Percentiles rank a stretch among this genome's conserved stretches.
These are phyloP conservation scores for Kingdonia uniflora DNA, from an alignment of 164 flowering plant genomes.

Conservation along the genomic window DNA sequence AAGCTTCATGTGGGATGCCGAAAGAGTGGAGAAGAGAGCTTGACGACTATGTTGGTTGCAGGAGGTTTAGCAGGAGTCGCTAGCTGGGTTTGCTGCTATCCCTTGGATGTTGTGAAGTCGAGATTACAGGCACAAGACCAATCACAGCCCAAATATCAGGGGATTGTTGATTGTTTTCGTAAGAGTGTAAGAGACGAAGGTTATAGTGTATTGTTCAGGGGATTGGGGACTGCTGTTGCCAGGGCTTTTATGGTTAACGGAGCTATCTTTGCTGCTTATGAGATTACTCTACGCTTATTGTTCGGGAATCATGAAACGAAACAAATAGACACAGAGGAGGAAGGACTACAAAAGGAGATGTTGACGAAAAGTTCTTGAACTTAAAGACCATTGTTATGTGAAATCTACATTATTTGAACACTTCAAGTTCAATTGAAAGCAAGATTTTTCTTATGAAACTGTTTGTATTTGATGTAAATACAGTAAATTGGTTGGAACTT, in stretches of 20 bases:
- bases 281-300: constrained; percentile 27
- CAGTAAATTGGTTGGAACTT: too few relatives aligned
- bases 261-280: constrained; percentile 73
- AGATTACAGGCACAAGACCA: constrained; percentile 53
- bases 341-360: neutral
- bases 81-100: constrained; percentile 80
- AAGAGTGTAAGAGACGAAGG: constrained; percentile 65
- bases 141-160: constrained; percentile 32
- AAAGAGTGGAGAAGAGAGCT: constrained; percentile 49
- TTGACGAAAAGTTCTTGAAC: too few relatives aligned
- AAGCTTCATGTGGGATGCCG: constrained; percentile 80
- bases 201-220: constrained; percentile 56
- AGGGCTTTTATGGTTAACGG: constrained; percentile 90
- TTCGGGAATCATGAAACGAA: constrained; percentile 16
- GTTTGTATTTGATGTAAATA: too few relatives aligned
- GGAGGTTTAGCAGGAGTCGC: constrained; percentile 91
- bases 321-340: constrained; percentile 10
- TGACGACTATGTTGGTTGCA: constrained; percentile 60
- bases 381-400: too few relatives aligned
- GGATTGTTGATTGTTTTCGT: constrained; percentile 59
- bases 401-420: too few relatives aligned
- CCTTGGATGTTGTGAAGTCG: constrained; percentile 78
- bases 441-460: too few relatives aligned
- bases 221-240: constrained; percentile 66
- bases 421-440: too few relatives aligned